phyloP scores from a whole-genome alignment of 768 basidiomycete genomes.

The Lactifluus rugatus region DNA sequence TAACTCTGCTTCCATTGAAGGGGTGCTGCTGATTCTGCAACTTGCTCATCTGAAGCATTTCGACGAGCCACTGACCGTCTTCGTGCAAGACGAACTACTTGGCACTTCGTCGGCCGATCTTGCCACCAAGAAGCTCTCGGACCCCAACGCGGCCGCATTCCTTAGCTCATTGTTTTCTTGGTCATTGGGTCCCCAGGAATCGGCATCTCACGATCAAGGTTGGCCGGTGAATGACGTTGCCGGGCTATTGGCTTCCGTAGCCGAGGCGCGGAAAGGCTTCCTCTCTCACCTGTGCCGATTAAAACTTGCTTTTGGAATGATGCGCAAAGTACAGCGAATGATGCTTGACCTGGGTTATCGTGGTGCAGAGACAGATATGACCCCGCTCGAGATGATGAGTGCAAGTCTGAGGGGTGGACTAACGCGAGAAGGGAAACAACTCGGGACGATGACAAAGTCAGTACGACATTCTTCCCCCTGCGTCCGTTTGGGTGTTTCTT shows the following conservation, averaged over 20 bases:
- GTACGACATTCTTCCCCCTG: conserved; percentile 14
- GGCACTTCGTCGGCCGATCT: conserved; percentile 2
- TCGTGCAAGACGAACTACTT: conserved; percentile 27
- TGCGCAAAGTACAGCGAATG: conserved; percentile 36
- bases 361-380: conserved; percentile 22
- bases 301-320: conserved; percentile 40
- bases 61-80: conserved; percentile 44
- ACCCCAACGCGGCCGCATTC: conserved; percentile 25
- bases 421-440: conserved; percentile 33
- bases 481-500: not conserved
- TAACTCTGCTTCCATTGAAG: conserved; percentile 48
- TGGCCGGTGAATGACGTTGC: conserved; percentile 26
- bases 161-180: conserved; percentile 24
- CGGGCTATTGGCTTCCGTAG: conserved; percentile 28
- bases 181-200: conserved; percentile 17
- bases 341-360: conserved; percentile 35
- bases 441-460: conserved; percentile 43
- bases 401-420: conserved; percentile 36
- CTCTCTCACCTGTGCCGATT: conserved; percentile 26
- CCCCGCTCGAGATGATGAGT: conserved; percentile 34
- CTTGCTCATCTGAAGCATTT: conserved; percentile 67
- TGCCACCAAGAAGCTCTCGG: conserved; percentile 11
- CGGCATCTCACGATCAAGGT: conserved; percentile 2
- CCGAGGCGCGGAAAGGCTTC: conserved; percentile 32
- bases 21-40: conserved; percentile 50